Percentiles rank a stretch among this genome's conserved stretches.
Evolutionary conservation across 2,329 filamentous ascomycete genomes (phyloP).

Genomic region (Ascochyta pisi): DNA sequence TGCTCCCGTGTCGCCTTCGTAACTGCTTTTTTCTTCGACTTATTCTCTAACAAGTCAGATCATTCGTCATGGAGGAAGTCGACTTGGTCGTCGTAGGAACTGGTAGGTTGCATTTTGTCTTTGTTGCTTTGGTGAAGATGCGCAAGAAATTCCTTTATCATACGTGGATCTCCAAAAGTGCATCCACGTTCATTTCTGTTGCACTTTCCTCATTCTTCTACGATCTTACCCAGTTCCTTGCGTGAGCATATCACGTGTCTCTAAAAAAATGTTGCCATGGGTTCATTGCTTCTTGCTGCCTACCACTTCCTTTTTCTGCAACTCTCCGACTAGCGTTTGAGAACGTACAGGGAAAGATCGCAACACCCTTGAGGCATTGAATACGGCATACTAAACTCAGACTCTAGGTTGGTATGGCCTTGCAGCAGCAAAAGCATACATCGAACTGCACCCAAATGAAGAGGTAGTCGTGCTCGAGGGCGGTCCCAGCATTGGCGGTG

Average conservation of each 20-base stretch:
- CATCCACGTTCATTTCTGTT: background rate
- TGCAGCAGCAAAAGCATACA: constrained; percentile 42
- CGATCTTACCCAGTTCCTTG: background rate
- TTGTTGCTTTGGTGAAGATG: background rate
- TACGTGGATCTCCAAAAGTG: background rate
- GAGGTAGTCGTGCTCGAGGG: constrained; percentile 53
- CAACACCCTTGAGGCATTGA: background rate
- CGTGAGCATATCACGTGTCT: background rate
- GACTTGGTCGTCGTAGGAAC: constrained; percentile 35
- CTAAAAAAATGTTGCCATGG: background rate
- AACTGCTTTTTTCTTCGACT: background rate
- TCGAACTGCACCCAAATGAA: constrained; percentile 51
- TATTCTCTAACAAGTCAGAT: background rate
- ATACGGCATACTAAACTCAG: background rate
- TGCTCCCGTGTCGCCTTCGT: background rate
- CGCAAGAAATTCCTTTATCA: background rate
- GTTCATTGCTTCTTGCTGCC: background rate
- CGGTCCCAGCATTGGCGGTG: constrained; percentile 49
- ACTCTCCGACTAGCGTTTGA: background rate
- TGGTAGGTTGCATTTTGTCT: constrained; percentile 23
- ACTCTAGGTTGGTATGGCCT: constrained; percentile 39
- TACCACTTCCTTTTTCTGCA: background rate
- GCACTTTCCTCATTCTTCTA: background rate
- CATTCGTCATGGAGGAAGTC: constrained; percentile 21
- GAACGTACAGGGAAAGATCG: background rate